Conservation (phyloP, 2,329 filamentous ascomycete species). For the Sarocladium oryzae region DNA sequence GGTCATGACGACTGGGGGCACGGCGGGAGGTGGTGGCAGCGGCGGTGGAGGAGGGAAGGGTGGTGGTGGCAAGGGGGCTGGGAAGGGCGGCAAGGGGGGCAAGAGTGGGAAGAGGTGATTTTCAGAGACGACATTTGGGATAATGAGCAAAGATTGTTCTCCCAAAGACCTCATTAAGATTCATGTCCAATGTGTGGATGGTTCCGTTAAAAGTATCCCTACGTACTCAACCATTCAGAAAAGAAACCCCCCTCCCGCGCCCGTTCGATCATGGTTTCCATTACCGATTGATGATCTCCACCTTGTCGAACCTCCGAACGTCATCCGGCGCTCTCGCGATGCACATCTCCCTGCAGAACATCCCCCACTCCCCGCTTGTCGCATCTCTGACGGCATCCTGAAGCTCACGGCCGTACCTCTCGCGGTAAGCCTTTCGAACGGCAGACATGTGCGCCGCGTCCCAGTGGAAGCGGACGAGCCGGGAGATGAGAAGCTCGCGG, state of each 20-base stretch:
- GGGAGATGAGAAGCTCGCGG: slow-evolving; percentile 79
- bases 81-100: slow-evolving; percentile 30
- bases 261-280: not conserved
- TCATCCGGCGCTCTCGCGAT: slow-evolving; percentile 55
- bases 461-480: slow-evolving; percentile 89
- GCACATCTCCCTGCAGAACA: slow-evolving; percentile 67
- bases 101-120: slow-evolving; percentile 31
- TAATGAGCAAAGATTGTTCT: no score
- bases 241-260: no score
- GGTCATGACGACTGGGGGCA: slow-evolving; percentile 65
- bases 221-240: no score
- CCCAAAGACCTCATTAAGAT: not conserved
- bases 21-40: slow-evolving; percentile 33
- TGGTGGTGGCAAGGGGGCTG: slow-evolving; percentile 25
- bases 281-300: slow-evolving; percentile 13
- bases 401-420: slow-evolving; percentile 68
- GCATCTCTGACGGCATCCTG: slow-evolving; percentile 74
- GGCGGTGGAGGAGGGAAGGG: slow-evolving; percentile 32
- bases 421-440: slow-evolving; percentile 73
- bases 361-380: slow-evolving; percentile 68
- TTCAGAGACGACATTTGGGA: no score
- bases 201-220: no score
- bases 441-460: slow-evolving; percentile 73
- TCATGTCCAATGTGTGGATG: no score
- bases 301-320: slow-evolving; percentile 45